These are phyloP conservation scores for Phytophthora palmivora DNA, from an alignment of 352 stramenopile genomes.

Conservation along the genomic window DNA sequence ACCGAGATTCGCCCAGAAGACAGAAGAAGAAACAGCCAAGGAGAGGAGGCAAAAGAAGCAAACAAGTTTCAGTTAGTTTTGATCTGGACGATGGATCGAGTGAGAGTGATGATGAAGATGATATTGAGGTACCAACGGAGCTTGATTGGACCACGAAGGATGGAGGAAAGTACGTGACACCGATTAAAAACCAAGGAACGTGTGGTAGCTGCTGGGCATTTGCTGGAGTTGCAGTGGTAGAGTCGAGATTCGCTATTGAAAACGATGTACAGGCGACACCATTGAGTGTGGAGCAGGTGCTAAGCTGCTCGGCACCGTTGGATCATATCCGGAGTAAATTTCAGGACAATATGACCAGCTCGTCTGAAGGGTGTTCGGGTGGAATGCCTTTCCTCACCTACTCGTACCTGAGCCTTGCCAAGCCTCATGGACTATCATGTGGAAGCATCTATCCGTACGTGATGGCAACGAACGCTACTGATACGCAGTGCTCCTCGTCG, in stretches of 20 bases:
- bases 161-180: slow-evolving; percentile 84
- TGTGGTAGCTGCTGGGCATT: slow-evolving; percentile 96
- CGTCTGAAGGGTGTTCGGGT: slow-evolving; percentile 84
- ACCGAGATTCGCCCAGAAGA: slow-evolving; percentile 27
- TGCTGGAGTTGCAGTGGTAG: slow-evolving; percentile 67
- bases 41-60: slow-evolving; percentile 15
- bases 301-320: slow-evolving; percentile 76
- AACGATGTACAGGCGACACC: slow-evolving; percentile 67
- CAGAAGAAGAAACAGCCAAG: slow-evolving; percentile 24
- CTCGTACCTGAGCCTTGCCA: slow-evolving; percentile 74
- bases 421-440: slow-evolving; percentile 80
- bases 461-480: slow-evolving; percentile 69
- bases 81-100: slow-evolving; percentile 24
- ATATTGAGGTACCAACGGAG: slow-evolving; percentile 46
- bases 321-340: slow-evolving; percentile 85
- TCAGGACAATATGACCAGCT: slow-evolving; percentile 72
- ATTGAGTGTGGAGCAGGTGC: slow-evolving; percentile 86
- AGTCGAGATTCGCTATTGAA: slow-evolving; percentile 83
- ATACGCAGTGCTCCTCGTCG: slow-evolving; percentile 49
- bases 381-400: slow-evolving; percentile 92
- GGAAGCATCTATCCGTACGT: slow-evolving; percentile 75
- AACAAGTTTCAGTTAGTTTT: slow-evolving; percentile 35
- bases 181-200: slow-evolving; percentile 93
- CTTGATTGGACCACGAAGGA: slow-evolving; percentile 79
- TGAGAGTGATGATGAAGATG: slow-evolving; percentile 38